Percentiles rank a stretch among this genome's conserved stretches.
Evolutionary conservation across 139 green algal species (phyloP).

Genomic region (Bryopsis sp.): DNA sequence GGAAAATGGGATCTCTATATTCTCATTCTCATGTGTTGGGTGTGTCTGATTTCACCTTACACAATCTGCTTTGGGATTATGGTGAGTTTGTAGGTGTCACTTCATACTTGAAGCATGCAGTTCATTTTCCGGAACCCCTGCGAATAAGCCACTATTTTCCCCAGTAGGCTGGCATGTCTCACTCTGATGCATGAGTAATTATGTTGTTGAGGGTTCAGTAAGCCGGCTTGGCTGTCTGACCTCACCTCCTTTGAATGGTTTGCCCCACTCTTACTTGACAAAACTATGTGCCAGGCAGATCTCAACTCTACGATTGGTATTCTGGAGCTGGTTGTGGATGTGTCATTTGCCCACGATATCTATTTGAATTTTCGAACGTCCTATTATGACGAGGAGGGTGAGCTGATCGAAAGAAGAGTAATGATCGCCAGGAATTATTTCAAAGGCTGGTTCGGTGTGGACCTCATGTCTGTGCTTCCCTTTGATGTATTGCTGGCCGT

Average conservation of each 20-base stretch:
- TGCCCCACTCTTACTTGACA: neutral
- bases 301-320: too few relatives aligned
- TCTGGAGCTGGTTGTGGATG: constrained; percentile 14
- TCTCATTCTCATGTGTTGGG: constrained; percentile 31
- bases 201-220: too few relatives aligned
- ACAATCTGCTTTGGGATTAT: constrained; percentile 37
- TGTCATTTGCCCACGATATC: constrained; percentile 8
- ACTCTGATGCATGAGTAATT: too few relatives aligned
- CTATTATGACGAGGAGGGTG: constrained; percentile 3
- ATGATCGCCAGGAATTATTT: constrained; percentile 1
- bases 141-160: too few relatives aligned
- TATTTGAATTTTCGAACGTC: constrained; percentile 1
- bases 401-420: neutral
- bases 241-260: neutral
- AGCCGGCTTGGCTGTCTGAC: too few relatives aligned
- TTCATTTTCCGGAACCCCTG: too few relatives aligned
- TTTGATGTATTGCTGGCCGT: constrained; percentile 20
- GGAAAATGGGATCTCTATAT: constrained; percentile 37
- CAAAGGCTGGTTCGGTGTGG: constrained; percentile 29
- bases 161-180: too few relatives aligned
- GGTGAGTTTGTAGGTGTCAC: too few relatives aligned
- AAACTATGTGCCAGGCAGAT: neutral
- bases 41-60: constrained; percentile 30
- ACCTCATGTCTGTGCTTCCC: constrained; percentile 36
- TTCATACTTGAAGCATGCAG: too few relatives aligned